phyloP scores from a whole-genome alignment of 805 yeast genomes.

The Schwanniomyces polymorphus region DNA sequence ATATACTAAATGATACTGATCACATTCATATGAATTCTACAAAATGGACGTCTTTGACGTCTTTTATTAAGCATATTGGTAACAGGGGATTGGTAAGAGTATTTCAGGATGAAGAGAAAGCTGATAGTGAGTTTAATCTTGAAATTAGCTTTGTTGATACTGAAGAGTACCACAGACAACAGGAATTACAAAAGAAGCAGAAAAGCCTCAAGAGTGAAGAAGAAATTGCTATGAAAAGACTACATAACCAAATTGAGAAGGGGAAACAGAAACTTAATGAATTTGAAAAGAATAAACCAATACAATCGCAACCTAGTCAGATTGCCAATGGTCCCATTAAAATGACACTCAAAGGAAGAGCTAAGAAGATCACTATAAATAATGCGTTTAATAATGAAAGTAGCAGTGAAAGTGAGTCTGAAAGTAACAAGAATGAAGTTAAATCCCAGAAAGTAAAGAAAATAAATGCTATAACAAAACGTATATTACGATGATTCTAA shows the following conservation, averaged over 20 bases:
- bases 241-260: slow-evolving; percentile 55
- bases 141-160: slow-evolving; percentile 30
- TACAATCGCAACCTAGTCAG: neutral
- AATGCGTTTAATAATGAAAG: slow-evolving; percentile 11
- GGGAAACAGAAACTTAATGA: slow-evolving; percentile 26
- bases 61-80: slow-evolving; percentile 64
- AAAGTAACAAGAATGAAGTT: neutral
- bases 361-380: slow-evolving; percentile 5
- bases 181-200: slow-evolving; percentile 34
- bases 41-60: slow-evolving; percentile 67
- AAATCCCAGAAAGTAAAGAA: slow-evolving; percentile 1
- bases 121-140: slow-evolving; percentile 37
- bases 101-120: slow-evolving; percentile 20
- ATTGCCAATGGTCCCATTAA: slow-evolving; percentile 19
- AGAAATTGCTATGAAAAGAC: slow-evolving; percentile 36
- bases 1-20: slow-evolving; percentile 68
- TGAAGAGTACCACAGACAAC: slow-evolving; percentile 28
- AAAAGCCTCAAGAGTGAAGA: slow-evolving; percentile 44
- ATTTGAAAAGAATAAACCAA: neutral
- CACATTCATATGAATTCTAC: slow-evolving; percentile 94
- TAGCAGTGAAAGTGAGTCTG: slow-evolving; percentile 8
- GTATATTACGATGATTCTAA: neutral
- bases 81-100: slow-evolving; percentile 57
- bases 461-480: slow-evolving; percentile 7
- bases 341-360: slow-evolving; percentile 12